These are phyloP conservation scores for Aspergillaceae sp. DNA, from an alignment of 2,329 filamentous ascomycete species.

Conservation along the genomic window DNA sequence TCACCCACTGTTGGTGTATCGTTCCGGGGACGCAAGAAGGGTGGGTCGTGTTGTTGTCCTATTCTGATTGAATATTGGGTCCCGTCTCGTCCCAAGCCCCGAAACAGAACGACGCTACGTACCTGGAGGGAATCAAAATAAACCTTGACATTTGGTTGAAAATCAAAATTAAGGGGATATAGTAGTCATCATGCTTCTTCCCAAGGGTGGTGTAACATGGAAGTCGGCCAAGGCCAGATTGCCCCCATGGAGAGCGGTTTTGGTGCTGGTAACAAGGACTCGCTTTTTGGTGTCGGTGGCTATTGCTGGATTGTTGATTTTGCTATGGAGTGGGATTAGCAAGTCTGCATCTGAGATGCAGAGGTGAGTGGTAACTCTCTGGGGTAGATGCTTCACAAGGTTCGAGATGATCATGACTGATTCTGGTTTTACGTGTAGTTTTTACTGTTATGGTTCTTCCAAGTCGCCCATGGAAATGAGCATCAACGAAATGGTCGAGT, in stretches of 20 bases:
- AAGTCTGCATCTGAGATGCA: slow-evolving; percentile 79
- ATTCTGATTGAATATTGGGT: no score
- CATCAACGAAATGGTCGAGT: slow-evolving; percentile 78
- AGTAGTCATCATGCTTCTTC: slow-evolving; percentile 64
- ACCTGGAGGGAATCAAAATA: no score
- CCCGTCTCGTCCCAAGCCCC: no score
- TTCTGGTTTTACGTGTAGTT: slow-evolving; percentile 46
- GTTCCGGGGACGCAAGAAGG: no score
- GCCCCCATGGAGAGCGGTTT: slow-evolving; percentile 65
- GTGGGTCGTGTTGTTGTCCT: no score
- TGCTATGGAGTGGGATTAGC: slow-evolving; percentile 82
- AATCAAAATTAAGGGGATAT: background rate
- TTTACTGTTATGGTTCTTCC: slow-evolving; percentile 92
- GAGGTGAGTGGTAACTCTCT: slow-evolving; percentile 52
- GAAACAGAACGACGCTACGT: no score
- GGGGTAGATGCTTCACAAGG: background rate
- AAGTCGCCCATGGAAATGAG: slow-evolving; percentile 97
- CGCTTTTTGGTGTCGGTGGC: slow-evolving; percentile 68
- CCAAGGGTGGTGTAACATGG: slow-evolving; percentile 85
- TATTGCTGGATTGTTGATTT: slow-evolving; percentile 59
- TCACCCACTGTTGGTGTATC: no score
- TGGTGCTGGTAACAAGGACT: slow-evolving; percentile 64
- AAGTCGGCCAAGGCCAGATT: slow-evolving; percentile 76
- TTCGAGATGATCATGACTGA: slow-evolving; percentile 1
- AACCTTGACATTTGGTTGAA: no score